Evolutionary conservation across 177 flowering plant genomes (phyloP).

Genomic region (Vitis hybrid): DNA sequence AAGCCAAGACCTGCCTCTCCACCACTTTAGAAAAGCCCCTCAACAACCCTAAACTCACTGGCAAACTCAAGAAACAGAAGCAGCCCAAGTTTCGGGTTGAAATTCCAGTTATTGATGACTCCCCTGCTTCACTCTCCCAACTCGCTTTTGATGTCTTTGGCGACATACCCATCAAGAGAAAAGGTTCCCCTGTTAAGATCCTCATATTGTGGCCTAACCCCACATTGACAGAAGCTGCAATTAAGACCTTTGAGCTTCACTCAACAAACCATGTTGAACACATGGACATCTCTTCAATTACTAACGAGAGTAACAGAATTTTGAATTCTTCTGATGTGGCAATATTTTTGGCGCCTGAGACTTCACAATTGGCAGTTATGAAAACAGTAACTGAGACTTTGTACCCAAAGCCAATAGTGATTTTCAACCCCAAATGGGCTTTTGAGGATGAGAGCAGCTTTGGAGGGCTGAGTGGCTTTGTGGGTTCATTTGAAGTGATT

Average conservation of each 20-base stretch:
- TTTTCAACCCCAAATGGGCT: conserved; percentile 79
- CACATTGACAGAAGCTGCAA: conserved; percentile 37
- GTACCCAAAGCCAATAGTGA: conserved; percentile 70
- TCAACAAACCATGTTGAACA: conserved; percentile 35
- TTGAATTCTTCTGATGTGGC: conserved; percentile 59
- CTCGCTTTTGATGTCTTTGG: conserved; percentile 61
- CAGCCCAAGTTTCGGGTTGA: conserved; percentile 77
- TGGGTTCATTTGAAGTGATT: conserved; percentile 72
- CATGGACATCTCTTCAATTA: conserved; percentile 37
- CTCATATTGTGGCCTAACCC: conserved; percentile 62
- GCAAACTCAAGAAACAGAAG: conserved; percentile 69
- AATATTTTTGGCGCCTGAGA: conserved; percentile 68
- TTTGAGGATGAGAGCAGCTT: conserved; percentile 68
- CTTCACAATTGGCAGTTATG: conserved; percentile 46
- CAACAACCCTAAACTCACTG: conserved; percentile 69
- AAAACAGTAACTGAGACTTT: conserved; percentile 37
- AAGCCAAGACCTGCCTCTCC: conserved; percentile 75
- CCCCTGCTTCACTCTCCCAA: conserved; percentile 50
- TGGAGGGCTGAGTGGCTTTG: conserved; percentile 58
- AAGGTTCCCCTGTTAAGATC: conserved; percentile 43
- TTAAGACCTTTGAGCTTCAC: conserved; percentile 31
- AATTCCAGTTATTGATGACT: conserved; percentile 75
- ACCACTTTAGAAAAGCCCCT: conserved; percentile 65
- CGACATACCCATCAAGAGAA: conserved; percentile 54
- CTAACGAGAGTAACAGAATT: conserved; percentile 21